Base-by-base conservation (phyloP, 2,329 filamentous ascomycete species). In the Clonostachys solani region DNA sequence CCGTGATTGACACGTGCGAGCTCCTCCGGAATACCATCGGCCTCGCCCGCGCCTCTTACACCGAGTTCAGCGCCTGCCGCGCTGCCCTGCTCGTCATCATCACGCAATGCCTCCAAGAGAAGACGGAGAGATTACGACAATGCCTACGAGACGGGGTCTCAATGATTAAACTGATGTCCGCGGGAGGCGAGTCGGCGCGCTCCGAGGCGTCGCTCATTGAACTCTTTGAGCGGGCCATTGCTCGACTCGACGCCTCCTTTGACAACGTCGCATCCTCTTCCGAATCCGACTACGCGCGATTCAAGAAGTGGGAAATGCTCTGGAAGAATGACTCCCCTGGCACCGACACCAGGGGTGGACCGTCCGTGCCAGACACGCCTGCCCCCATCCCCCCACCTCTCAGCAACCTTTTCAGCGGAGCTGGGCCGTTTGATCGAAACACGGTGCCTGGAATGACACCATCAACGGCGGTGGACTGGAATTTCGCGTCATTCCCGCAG, bases 31-130 rank as follows among this genome's bases (percentile, higher is more conserved):
- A 70, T 40, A 72, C 70, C 17, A 70, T 72, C 15, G 77, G 76
- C n/a, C 73, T 80, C 46, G 75, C 76, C 6, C 68, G 74, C 33
- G 73, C 76, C 3, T 77, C 74, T 0, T 80, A 79, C 53, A 78
- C 74, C 5, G 76, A 80, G 52, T 80, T 78, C 54, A 77, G 73
- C 54, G 74, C 76, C 5, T 79, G 75, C 45, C 74, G 76, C 41
- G 76, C 75, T 7, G 75, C 77, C 10, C 61, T 80, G 6, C 64
- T 80, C 4, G 75, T 78, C 19, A 60, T 69, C 42, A 65, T 66
- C 29, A 66, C 66, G 3, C 66, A 69, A 44, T 68, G 66, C 42
- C 56, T 68, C 36, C 64, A 63, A 38, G 61, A 61, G 47, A 64
- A 61, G 41, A 66, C 65, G 12, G 64, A 68, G 46, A 55, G 60